Percentiles rank a stretch among this genome's conserved stretches.
phyloP scores from a whole-genome alignment of 257 asterid species.

The Rehmannia glutinosa region DNA sequence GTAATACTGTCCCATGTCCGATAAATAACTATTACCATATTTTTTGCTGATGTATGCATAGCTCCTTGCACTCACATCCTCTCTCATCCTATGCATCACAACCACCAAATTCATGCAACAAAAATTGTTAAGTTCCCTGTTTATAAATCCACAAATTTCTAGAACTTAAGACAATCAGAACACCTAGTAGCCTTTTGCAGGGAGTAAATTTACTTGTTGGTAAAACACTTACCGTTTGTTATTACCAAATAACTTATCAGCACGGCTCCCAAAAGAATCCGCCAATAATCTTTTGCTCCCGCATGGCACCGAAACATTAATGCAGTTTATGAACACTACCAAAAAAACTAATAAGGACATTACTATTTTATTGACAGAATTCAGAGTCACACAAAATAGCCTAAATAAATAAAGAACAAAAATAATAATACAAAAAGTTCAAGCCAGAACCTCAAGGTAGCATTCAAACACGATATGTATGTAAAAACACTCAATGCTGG shows the following conservation, averaged over 20 bases:
- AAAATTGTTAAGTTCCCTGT: neutral
- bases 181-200: neutral
- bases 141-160: neutral
- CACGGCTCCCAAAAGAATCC: slow-evolving; percentile 19
- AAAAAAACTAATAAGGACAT: no score
- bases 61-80: slow-evolving; percentile 23
- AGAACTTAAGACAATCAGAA: neutral
- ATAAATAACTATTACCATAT: slow-evolving; percentile 27
- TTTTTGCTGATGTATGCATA: slow-evolving; percentile 14
- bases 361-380: no score
- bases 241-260: no score
- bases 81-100: slow-evolving; percentile 33
- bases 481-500: no score
- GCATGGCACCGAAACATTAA: no score
- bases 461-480: no score
- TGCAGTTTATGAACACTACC: no score
- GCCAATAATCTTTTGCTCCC: no score
- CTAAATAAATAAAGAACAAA: no score
- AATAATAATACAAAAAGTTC: no score
- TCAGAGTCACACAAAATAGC: no score
- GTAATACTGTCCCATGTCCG: neutral
- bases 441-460: no score
- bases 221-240: slow-evolving; percentile 29
- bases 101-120: slow-evolving; percentile 14
- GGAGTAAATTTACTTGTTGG: neutral